Percentiles rank a stretch among this genome's conserved stretches.
Evolutionary conservation across 73 alveolate genomes (phyloP).

Genomic region (Paramecium biaurelia): DNA sequence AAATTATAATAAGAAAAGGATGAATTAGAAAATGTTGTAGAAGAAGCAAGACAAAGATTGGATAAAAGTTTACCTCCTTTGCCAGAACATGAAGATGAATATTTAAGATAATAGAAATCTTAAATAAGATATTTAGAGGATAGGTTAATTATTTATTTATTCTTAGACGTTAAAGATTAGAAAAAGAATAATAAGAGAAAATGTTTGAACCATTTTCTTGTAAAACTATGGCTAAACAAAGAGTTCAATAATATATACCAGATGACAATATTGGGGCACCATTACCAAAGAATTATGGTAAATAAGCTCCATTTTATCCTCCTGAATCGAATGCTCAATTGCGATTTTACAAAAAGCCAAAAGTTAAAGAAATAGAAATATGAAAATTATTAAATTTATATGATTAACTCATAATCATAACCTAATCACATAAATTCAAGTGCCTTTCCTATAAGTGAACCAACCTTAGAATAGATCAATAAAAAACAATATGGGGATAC

Average conservation of each 20-base stretch:
- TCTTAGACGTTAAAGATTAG: slow-evolving; percentile 65
- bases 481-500: not conserved
- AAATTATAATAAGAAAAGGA: slow-evolving; percentile 91
- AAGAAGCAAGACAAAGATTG: slow-evolving; percentile 77
- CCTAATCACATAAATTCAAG: not conserved
- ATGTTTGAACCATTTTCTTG: slow-evolving; percentile 77
- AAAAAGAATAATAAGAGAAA: slow-evolving; percentile 77
- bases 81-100: slow-evolving; percentile 85
- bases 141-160: slow-evolving; percentile 60
- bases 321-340: slow-evolving; percentile 92
- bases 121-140: slow-evolving; percentile 74
- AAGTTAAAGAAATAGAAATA: slow-evolving; percentile 79
- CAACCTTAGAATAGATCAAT: not conserved
- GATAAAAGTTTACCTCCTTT: slow-evolving; percentile 93
- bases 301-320: slow-evolving; percentile 93
- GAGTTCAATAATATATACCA: slow-evolving; percentile 92
- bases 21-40: slow-evolving; percentile 82
- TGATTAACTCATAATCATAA: slow-evolving; percentile 12
- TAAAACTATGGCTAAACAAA: slow-evolving; percentile 90
- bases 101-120: slow-evolving; percentile 78
- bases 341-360: slow-evolving; percentile 91
- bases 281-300: slow-evolving; percentile 92
- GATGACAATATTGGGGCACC: slow-evolving; percentile 81
- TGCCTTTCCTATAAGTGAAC: not conserved
- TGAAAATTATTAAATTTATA: slow-evolving; percentile 56